Percentiles rank a stretch among this genome's conserved stretches.
Conservation (phyloP, 768 basidiomycete genomes). For the Podaxis sp. region DNA sequence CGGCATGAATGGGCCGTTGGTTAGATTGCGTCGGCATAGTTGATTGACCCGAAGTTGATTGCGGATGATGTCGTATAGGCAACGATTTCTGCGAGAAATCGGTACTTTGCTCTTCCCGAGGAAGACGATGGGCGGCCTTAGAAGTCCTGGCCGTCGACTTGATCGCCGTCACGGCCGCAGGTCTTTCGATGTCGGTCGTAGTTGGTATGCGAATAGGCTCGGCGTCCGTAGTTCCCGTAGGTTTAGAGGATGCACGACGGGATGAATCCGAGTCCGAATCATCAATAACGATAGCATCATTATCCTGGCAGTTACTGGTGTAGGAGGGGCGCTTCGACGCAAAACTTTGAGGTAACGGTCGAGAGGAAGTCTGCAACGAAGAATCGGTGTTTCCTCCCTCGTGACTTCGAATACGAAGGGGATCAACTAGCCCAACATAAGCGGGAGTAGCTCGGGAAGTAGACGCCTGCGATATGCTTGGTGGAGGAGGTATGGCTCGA, state of each 20-base stretch:
- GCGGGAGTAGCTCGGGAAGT: not conserved
- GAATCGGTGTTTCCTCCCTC: not conserved
- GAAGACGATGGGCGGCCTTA: not conserved
- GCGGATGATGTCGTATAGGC: not conserved
- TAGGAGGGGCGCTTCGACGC: not conserved
- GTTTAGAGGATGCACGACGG: not conserved
- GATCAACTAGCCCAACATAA: not conserved
- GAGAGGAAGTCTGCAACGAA: not conserved
- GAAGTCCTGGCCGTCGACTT: not conserved
- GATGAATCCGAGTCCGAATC: conserved; percentile 3
- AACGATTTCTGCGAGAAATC: not conserved
- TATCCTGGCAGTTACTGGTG: not conserved
- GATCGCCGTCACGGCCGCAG: not conserved
- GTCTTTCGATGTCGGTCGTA: not conserved
- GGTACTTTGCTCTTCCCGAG: conserved; percentile 6
- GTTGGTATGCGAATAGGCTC: not conserved
- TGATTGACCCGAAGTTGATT: not conserved
- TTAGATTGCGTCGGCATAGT: not conserved
- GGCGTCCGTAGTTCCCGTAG: not conserved
- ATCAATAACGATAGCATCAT: not conserved
- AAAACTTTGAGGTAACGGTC: not conserved
- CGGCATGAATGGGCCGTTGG: not conserved
- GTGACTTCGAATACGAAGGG: not conserved
- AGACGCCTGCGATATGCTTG: not conserved
- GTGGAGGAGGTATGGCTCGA: not conserved